A percentile compares a stretch with the other conserved stretches of the same genome.
Evolutionary conservation across 306 rosid species (phyloP).

Genomic region (Arachis stenosperma): DNA sequence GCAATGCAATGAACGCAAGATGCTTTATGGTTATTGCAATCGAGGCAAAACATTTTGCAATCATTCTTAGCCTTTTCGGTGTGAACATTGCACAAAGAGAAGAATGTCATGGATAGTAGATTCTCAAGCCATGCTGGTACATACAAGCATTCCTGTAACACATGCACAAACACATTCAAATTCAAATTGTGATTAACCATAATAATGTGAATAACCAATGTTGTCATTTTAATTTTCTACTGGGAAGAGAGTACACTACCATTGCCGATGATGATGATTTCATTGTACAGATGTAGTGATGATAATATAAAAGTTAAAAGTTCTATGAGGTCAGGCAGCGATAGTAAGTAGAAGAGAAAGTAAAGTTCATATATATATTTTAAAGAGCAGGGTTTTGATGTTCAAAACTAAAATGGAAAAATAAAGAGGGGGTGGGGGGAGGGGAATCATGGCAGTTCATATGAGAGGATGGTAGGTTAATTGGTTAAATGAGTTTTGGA

Average conservation of each 20-base stretch:
- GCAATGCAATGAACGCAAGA: conserved; percentile 49
- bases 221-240: background rate
- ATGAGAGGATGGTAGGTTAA: conserved; percentile 32
- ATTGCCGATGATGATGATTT: conserved; percentile 18
- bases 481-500: conserved; percentile 26
- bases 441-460: conserved; percentile 5
- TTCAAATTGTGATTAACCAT: too few species aligned
- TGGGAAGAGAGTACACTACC: conserved; percentile 36
- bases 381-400: background rate
- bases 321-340: background rate
- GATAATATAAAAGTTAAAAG: too few species aligned
- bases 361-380: background rate
- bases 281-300: background rate
- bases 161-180: too few species aligned
- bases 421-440: too few species aligned
- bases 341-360: conserved; percentile 1
- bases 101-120: conserved; percentile 46
- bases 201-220: too few species aligned
- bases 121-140: conserved; percentile 59
- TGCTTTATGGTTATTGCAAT: conserved; percentile 40
- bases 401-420: background rate
- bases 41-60: conserved; percentile 60
- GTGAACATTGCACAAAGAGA: conserved; percentile 43
- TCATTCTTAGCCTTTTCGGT: conserved; percentile 40
- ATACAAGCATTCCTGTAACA: conserved; percentile 30